These are phyloP conservation scores for Globisporangium barbulae DNA, from an alignment of 352 stramenopile genomes.

Conservation along the genomic window DNA sequence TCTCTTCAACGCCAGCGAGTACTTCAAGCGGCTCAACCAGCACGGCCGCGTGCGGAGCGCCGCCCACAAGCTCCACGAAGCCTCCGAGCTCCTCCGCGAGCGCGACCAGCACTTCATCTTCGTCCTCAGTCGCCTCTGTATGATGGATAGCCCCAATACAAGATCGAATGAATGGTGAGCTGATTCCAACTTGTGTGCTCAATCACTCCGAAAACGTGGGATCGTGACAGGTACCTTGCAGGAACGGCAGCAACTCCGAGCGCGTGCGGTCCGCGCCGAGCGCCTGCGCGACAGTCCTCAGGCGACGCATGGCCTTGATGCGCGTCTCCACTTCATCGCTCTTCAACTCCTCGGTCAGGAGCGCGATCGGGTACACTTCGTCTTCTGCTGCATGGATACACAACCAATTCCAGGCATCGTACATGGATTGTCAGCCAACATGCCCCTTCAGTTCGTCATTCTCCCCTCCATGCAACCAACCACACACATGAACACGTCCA, in stretches of 20 bases:
- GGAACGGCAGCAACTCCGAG: constrained; percentile 86
- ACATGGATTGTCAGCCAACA: not conserved
- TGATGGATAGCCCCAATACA: not conserved
- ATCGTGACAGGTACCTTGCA: constrained; percentile 45
- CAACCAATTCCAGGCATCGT: not conserved
- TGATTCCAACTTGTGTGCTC: constrained; percentile 5
- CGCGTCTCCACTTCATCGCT: constrained; percentile 90
- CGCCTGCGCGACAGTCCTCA: constrained; percentile 90
- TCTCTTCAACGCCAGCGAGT: constrained; percentile 91
- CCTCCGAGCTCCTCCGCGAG: constrained; percentile 88
- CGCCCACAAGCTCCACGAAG: constrained; percentile 89
- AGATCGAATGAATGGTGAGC: not conserved
- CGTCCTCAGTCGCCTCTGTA: constrained; percentile 85
- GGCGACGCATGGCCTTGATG: constrained; percentile 93
- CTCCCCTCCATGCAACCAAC: not conserved
- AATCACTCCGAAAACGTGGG: too few species aligned
- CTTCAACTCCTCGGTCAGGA: constrained; percentile 92
- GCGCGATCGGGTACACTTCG: constrained; percentile 84
- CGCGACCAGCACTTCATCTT: constrained; percentile 92
- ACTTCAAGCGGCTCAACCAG: constrained; percentile 90
- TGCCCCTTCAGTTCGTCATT: not conserved
- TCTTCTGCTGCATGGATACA: constrained; percentile 38
- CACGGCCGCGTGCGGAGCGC: constrained; percentile 53
- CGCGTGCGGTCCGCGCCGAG: constrained; percentile 84
- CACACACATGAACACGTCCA: not conserved